Percentiles rank a stretch among this genome's conserved stretches.
phyloP scores from a whole-genome alignment of 106 monocot species.

The Dendrobium nobile region DNA sequence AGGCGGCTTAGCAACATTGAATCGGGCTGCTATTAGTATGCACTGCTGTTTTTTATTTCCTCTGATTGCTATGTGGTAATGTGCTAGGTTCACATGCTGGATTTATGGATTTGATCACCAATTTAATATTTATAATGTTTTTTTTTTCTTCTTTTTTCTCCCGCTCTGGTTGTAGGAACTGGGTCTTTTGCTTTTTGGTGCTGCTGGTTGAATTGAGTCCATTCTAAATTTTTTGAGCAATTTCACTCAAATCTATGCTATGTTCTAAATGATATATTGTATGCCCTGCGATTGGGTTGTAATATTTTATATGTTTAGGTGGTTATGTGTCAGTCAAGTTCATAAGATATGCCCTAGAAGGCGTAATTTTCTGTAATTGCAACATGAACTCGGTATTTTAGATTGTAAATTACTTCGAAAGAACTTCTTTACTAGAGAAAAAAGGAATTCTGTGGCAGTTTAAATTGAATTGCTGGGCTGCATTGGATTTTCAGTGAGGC shows the following conservation, averaged over 20 bases:
- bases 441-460: neutral
- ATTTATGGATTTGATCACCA: neutral
- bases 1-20: no score
- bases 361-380: neutral
- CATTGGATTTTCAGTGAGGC: neutral
- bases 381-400: neutral
- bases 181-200: neutral
- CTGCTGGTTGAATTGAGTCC: neutral
- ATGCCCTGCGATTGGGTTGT: neutral
- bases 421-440: neutral
- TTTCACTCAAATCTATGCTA: neutral
- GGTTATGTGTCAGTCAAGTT: neutral
- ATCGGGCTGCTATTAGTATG: neutral
- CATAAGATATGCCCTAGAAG: neutral
- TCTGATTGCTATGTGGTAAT: no score
- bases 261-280: neutral
- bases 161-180: neutral
- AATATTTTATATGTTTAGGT: neutral
- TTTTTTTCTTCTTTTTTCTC: neutral
- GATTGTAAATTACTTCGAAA: neutral
- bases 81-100: no score
- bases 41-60: neutral
- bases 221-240: neutral
- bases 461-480: no score
- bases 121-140: neutral